Evolutionary conservation across 768 basidiomycete genomes (phyloP).

Genomic region (Rhodosporidiobolus sp.): DNA sequence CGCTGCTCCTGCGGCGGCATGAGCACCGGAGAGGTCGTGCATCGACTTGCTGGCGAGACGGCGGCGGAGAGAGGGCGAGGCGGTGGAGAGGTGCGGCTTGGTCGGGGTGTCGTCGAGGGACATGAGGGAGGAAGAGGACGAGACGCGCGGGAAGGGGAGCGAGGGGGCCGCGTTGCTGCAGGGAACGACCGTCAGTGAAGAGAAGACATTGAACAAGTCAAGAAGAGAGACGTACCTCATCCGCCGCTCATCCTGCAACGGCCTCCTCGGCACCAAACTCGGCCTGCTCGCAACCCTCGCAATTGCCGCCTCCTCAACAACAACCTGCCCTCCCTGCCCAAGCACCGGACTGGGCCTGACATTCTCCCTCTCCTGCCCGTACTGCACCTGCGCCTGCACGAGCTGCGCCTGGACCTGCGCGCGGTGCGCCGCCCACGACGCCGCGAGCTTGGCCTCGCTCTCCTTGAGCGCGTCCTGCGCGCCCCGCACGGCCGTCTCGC

Average conservation of each 20-base stretch:
- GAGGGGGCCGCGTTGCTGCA: not conserved
- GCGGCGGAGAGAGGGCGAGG: conserved; percentile 23
- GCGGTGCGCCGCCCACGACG: conserved; percentile 24
- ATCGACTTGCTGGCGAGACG: conserved; percentile 37
- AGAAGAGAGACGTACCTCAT: conserved; percentile 25
- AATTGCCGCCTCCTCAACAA: conserved; percentile 32
- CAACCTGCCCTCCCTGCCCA: not conserved
- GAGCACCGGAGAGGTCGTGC: conserved; percentile 29
- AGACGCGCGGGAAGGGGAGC: conserved; percentile 30
- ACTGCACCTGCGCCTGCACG: conserved; percentile 5
- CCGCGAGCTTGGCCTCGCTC: conserved; percentile 16
- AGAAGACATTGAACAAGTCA: not conserved
- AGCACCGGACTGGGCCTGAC: conserved; percentile 7
- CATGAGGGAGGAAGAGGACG: conserved; percentile 37
- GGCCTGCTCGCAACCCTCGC: conserved; percentile 43
- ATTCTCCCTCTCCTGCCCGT: conserved; percentile 17
- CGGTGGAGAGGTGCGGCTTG: conserved; percentile 12
- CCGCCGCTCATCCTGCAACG: conserved; percentile 40
- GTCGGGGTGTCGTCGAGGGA: conserved; percentile 42
- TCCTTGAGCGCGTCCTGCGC: conserved; percentile 18
- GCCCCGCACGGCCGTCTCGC: conserved; percentile 24
- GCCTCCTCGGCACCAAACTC: conserved; percentile 43
- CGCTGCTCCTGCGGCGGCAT: too few relatives aligned
- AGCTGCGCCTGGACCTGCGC: conserved; percentile 14
- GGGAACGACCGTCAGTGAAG: too few relatives aligned